Percentiles rank a stretch among this genome's conserved stretches.
phyloP scores from a whole-genome alignment of 352 stramenopile species.

The Globisporangium recalcitrans region DNA sequence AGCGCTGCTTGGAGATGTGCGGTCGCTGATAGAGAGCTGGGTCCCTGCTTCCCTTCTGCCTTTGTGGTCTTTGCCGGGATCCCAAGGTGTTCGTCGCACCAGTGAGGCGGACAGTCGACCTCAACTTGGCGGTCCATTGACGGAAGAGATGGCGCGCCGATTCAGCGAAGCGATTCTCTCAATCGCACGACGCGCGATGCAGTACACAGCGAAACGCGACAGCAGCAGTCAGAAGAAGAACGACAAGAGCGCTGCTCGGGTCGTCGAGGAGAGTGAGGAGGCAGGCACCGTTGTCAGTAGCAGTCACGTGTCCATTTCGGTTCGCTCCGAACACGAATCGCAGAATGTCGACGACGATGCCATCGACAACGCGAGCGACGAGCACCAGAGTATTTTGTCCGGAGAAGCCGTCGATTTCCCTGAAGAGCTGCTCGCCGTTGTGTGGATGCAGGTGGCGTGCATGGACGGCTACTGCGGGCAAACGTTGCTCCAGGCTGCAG shows the following conservation, averaged over 20 bases:
- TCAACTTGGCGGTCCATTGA: slow-evolving; percentile 46
- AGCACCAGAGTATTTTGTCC: slow-evolving; percentile 18
- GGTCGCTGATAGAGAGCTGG: not conserved
- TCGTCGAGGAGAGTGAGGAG: slow-evolving; percentile 14
- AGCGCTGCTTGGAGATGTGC: slow-evolving; percentile 5
- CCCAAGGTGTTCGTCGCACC: slow-evolving; percentile 25
- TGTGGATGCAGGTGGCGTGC: slow-evolving; percentile 80
- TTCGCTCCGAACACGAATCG: not conserved
- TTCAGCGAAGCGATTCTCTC: slow-evolving; percentile 69
- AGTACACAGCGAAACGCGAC: slow-evolving; percentile 35
- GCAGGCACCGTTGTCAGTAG: not conserved
- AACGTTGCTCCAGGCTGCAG: slow-evolving; percentile 69
- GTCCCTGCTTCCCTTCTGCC: slow-evolving; percentile 11
- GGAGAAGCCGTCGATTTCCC: slow-evolving; percentile 35
- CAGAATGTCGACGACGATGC: slow-evolving; percentile 13
- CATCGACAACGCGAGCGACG: not conserved
- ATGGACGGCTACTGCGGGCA: slow-evolving; percentile 81
- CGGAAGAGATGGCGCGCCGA: slow-evolving; percentile 48
- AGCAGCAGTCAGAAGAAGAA: not conserved
- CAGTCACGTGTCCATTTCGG: slow-evolving; percentile 16
- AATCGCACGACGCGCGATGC: slow-evolving; percentile 51
- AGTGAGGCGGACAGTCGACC: slow-evolving; percentile 58
- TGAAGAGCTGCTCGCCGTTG: slow-evolving; percentile 60
- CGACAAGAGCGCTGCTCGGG: slow-evolving; percentile 15
- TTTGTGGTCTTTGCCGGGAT: slow-evolving; percentile 9